Base-by-base conservation (phyloP, 1,284 basidiomycete genomes). In the Macrocybe sp. region DNA sequence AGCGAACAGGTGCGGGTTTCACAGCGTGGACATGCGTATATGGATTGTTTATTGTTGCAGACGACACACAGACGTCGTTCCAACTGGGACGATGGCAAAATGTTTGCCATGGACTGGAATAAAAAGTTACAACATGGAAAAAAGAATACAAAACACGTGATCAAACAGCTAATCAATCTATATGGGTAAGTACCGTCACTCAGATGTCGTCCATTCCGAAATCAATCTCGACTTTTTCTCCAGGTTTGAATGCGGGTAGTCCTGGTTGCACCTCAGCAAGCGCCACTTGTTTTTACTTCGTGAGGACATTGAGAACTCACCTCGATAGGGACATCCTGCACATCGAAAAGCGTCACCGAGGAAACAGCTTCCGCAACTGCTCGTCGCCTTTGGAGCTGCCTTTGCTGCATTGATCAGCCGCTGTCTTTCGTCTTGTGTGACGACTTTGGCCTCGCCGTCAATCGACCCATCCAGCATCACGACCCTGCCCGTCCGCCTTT, bases 301-400 rank as follows among this genome's bases (percentile, higher is more conserved):
- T 30, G 37, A 30, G 41, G 46, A 37, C 35, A 32, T 43, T 51
- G 43, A 45, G 41, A 30, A 78, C 86, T 57, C 56, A 96, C 94
- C 96, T 42, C 94, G 76, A 68, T 97, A 99, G 29, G 96, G 97
- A 66, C 96, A 99, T 50, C 90, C 83, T 12, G 85, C 88, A 68
- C 96, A 99, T 57, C 96, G 75, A 73, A 99, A 99, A 1, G 96
- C 97, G 68, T 99, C 96, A 7, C 96, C 97, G 44, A 99, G 73
- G 75, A 93, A 98, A 73, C 96, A 99, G 68, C 79, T 97, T n/a
- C 94, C 95, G 71, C 96, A 99, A 60, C 91, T 94, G 63, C 90
- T 94, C 42, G 94, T 98, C 57, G 89, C 89, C 70, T 92, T 92
- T 42, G 84, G 81, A 16, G 85, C 79, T 22, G 76, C 76, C 56